A percentile compares a stretch with the other conserved stretches of the same genome.
These are phyloP conservation scores for Tetradesmus lagerheimii DNA, from an alignment of 139 green algal genomes.

Conservation along the genomic window DNA sequence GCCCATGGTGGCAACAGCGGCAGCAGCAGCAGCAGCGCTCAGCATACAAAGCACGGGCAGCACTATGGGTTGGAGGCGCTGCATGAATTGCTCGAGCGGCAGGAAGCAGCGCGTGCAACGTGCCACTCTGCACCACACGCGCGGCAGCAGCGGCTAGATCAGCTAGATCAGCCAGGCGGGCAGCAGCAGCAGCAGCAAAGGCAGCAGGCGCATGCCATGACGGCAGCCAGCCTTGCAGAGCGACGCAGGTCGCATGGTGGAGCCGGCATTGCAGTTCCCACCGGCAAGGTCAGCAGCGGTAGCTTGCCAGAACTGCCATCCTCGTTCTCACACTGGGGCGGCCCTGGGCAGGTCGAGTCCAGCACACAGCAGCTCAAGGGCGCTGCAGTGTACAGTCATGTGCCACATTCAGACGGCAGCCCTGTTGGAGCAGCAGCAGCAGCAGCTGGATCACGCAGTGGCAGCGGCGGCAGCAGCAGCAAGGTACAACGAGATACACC, in stretches of 20 bases:
- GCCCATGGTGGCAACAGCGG: neutral
- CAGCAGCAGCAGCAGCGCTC: neutral
- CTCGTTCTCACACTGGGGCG: neutral
- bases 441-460: neutral
- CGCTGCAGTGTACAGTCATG: neutral
- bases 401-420: neutral
- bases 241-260: neutral
- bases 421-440: neutral
- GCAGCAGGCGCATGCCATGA: neutral
- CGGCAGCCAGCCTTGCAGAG: neutral
- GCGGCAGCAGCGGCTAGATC: neutral
- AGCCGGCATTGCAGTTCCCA: neutral
- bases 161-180: neutral
- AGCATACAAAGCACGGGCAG: neutral
- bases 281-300: neutral
- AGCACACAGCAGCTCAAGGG: neutral
- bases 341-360: too few relatives aligned
- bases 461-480: neutral
- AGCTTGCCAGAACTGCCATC: neutral
- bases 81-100: neutral
- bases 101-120: neutral
- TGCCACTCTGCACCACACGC: neutral
- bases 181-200: neutral
- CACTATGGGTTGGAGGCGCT: neutral
- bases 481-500: neutral